Conservation (phyloP, 768 basidiomycete species). For the Tulasnella calospora region DNA sequence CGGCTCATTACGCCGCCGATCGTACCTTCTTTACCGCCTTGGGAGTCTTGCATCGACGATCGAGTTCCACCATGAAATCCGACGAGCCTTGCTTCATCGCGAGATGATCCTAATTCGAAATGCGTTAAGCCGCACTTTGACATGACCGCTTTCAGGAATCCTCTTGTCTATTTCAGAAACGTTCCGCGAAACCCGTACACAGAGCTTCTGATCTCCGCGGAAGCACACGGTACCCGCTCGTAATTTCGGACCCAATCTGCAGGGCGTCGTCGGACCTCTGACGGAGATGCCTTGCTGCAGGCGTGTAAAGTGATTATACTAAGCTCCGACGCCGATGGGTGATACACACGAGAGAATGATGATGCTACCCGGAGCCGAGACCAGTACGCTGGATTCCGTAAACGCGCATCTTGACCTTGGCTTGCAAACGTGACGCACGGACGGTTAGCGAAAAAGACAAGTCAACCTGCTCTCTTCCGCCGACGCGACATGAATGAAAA, state of each 20-base stretch:
- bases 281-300: no score
- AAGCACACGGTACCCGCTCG: neutral
- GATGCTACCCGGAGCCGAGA: neutral
- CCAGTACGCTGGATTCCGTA: neutral
- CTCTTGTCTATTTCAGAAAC: neutral
- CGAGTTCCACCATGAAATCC: no score
- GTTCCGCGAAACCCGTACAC: neutral
- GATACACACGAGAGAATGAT: neutral
- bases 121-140: neutral
- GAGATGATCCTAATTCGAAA: neutral
- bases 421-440: neutral
- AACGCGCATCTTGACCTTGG: neutral
- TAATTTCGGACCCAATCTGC: neutral
- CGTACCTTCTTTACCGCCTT: no score
- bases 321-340: constrained; percentile 3
- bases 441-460: neutral
- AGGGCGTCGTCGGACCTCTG: no score
- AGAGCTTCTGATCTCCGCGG: neutral
- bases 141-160: neutral
- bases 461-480: neutral
- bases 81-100: no score
- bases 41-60: no score
- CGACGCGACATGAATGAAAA: neutral
- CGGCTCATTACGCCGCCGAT: neutral
- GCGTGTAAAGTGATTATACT: neutral